These are phyloP conservation scores for Glycine tomentella DNA, from an alignment of 306 rosid genomes.

Conservation along the genomic window DNA sequence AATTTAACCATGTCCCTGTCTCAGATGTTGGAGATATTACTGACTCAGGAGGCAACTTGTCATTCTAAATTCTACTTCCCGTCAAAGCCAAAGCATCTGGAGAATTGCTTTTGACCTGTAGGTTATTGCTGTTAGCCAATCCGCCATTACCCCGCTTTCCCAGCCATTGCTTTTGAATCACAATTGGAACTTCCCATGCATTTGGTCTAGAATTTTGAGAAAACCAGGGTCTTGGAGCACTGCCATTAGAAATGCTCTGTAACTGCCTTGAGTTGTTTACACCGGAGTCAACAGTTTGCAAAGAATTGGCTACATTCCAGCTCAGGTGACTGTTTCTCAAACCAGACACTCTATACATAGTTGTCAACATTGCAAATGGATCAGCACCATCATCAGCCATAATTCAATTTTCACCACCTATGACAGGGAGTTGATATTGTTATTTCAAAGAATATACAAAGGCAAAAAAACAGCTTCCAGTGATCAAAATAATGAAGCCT, in stretches of 20 bases:
- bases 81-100: neutral
- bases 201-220: constrained; percentile 19
- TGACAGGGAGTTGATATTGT: neutral
- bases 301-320: neutral
- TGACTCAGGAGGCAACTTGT: no score
- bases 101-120: neutral
- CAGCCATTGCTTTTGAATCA: constrained; percentile 27
- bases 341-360: constrained; percentile 45
- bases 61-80: no score
- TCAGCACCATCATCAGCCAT: constrained; percentile 46
- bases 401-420: constrained; percentile 33
- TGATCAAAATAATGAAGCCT: no score
- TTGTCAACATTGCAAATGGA: constrained; percentile 53
- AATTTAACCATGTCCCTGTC: neutral
- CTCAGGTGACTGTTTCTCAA: constrained; percentile 27
- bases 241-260: neutral
- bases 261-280: neutral
- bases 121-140: no score
- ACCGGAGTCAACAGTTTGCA: constrained; percentile 4
- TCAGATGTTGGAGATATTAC: no score
- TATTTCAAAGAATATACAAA: constrained; percentile 7
- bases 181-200: constrained; percentile 45
- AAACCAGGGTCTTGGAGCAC: constrained; percentile 43
- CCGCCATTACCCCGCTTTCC: neutral
- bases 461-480: neutral